phyloP scores from a whole-genome alignment of 2,329 filamentous ascomycete genomes.

The Colletotrichum lini region DNA sequence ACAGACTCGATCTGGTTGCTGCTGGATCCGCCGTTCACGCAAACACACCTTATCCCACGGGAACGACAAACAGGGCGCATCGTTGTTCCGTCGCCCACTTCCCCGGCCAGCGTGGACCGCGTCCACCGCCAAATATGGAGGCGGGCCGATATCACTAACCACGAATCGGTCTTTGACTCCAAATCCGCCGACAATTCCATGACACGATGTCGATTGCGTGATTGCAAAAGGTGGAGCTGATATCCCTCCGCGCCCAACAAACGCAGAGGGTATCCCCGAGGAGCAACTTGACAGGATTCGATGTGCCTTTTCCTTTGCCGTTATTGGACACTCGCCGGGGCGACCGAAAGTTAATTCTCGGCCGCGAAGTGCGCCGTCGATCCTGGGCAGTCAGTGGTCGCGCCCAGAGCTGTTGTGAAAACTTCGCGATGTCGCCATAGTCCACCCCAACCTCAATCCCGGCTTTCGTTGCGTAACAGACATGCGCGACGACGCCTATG shows the following conservation, averaged over 20 bases:
- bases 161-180: not conserved
- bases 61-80: not conserved
- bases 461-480: conserved; percentile 10
- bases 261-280: not conserved
- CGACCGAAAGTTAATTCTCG: conserved; percentile 9
- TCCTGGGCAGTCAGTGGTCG: not conserved
- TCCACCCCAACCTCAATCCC: conserved; percentile 1
- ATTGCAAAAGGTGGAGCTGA: not conserved
- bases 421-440: conserved; percentile 16
- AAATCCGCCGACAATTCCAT: not conserved
- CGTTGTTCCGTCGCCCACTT: conserved; percentile 4
- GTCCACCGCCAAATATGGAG: not conserved
- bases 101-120: not conserved
- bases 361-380: not conserved
- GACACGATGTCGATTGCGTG: conserved; percentile 13
- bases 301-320: not conserved
- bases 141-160: not conserved
- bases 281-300: not conserved
- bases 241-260: not conserved
- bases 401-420: not conserved
- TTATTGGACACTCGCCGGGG: not conserved
- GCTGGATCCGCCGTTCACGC: not conserved
- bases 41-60: not conserved
- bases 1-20: not conserved
- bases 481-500: not conserved